Evolutionary conservation across 2,329 filamentous ascomycete species (phyloP).

Genomic region (Cordyceps tenuipes): DNA sequence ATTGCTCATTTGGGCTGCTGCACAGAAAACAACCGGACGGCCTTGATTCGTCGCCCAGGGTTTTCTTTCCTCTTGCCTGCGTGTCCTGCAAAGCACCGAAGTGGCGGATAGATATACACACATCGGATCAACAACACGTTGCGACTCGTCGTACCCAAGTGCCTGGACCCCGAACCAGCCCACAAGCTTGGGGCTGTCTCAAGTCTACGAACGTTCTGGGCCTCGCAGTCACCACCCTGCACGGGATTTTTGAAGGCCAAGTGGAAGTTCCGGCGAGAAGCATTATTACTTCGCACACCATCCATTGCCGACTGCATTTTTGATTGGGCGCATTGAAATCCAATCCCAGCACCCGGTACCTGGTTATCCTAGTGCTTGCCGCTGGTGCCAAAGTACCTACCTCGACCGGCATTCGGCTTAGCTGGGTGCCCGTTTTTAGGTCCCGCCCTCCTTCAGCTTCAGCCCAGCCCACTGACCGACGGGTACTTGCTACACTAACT

Average conservation of each 20-base stretch:
- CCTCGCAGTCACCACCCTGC: slow-evolving; percentile 6
- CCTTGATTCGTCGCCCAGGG: not conserved
- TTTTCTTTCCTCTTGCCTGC: not conserved
- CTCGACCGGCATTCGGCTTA: not conserved
- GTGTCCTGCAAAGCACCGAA: not conserved
- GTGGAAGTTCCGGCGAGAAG: not conserved
- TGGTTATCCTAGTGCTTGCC: not conserved
- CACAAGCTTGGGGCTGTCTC: not conserved
- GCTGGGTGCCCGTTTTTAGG: not conserved
- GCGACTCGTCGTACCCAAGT: not conserved
- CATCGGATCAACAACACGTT: not conserved
- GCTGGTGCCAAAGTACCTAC: too few relatives aligned
- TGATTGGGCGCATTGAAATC: not conserved
- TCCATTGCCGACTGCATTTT: not conserved
- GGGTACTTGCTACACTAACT: not conserved
- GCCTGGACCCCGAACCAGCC: not conserved
- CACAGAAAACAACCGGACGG: not conserved
- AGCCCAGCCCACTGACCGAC: not conserved
- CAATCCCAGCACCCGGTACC: not conserved
- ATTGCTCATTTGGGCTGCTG: not conserved
- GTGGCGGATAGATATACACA: not conserved
- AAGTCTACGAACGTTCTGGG: slow-evolving; percentile 5
- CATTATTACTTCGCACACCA: not conserved
- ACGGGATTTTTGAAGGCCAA: not conserved
- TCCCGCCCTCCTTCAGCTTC: not conserved